Base-by-base conservation (phyloP, 345 rosid species). In the Psidium friedrichsthalianum region DNA sequence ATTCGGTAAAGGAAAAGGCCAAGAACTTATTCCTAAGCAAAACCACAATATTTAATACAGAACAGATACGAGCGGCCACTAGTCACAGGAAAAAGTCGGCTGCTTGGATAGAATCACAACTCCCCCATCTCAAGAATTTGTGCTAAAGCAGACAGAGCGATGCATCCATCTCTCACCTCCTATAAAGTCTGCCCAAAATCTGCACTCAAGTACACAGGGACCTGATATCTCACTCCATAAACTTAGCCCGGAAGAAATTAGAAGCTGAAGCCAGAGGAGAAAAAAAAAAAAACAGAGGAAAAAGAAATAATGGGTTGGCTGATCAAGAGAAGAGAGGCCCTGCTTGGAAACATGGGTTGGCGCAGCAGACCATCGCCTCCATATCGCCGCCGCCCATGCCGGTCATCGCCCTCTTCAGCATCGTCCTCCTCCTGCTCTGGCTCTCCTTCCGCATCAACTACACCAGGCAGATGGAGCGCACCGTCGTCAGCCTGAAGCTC, bases 311-410 rank as follows among this genome's bases (percentile, higher is more conserved):
- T 91, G 94, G 95, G 90, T 58, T 92, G 94, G 96, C 82, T 94
- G 76, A 58, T 90, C 81, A 89, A 22, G 95, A 92, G 78, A 95
- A 89, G 88, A 90, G 94, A 69, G 98, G 96, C 16, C 91, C 92
- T 54, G 88, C 94, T 49, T 95, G 95, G 95, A 95, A 93, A 86
- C 91, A 86, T 49, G 95, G 94, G 42, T 94, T 96, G 97, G 44
- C 89, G 74, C 92, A 92, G 53, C 90, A 87, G 76, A 88, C 93
- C 57, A 85, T 96, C 24, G 44, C 91, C 18, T 89, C 94, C 47
- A 83, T 91, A 20, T 94, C 96, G 54, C 81, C 88, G 24, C 98
- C 99, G 55, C 96, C 98, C 51, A 83, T 91, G n/a, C 92, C 91
- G 36, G 84, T 94, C 44, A 84, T 95, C 55, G 86, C 92, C 74